phyloP scores from a whole-genome alignment of 495 filamentous ascomycete genomes.

The Xylaria telfairii region DNA sequence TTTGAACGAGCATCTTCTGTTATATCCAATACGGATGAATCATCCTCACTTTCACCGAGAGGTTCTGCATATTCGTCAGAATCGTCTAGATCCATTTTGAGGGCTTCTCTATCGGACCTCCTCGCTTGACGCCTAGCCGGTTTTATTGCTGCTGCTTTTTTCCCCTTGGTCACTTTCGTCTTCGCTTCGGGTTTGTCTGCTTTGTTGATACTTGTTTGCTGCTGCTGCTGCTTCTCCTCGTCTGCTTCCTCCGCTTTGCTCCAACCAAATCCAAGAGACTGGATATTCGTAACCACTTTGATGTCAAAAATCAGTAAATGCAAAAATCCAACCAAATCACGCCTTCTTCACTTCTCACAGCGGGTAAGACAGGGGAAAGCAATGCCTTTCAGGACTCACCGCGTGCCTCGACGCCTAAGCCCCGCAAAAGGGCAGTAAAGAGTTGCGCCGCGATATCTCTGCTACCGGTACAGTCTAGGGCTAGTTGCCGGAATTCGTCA shows the following conservation, averaged over 20 bases:
- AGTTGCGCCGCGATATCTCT: constrained; percentile 88
- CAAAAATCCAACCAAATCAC: background rate
- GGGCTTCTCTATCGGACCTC: constrained; percentile 39
- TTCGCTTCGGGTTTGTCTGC: constrained; percentile 26
- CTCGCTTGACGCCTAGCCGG: constrained; percentile 32
- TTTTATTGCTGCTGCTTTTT: constrained; percentile 30
- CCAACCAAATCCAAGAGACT: constrained; percentile 91
- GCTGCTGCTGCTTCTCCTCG: constrained; percentile 47
- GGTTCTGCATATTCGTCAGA: constrained; percentile 48
- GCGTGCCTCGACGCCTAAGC: constrained; percentile 71
- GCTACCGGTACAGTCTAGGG: constrained; percentile 77
- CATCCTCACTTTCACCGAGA: constrained; percentile 46
- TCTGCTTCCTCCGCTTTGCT: constrained; percentile 79
- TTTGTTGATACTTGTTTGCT: constrained; percentile 25
- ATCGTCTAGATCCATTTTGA: constrained; percentile 58
- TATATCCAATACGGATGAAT: constrained; percentile 46
- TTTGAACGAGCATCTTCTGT: constrained; percentile 37
- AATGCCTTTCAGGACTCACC: constrained; percentile 5
- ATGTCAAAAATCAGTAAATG: constrained; percentile 33
- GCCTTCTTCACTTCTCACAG: background rate
- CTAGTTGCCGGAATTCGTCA: constrained; percentile 70
- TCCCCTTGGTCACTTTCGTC: constrained; percentile 20
- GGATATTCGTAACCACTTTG: constrained; percentile 80
- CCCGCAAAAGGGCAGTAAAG: constrained; percentile 87
- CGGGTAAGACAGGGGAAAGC: background rate